These are phyloP conservation scores for Chytriomyces sp. DNA, from an alignment of 192 early-diverging fungal genomes.

Conservation along the genomic window DNA sequence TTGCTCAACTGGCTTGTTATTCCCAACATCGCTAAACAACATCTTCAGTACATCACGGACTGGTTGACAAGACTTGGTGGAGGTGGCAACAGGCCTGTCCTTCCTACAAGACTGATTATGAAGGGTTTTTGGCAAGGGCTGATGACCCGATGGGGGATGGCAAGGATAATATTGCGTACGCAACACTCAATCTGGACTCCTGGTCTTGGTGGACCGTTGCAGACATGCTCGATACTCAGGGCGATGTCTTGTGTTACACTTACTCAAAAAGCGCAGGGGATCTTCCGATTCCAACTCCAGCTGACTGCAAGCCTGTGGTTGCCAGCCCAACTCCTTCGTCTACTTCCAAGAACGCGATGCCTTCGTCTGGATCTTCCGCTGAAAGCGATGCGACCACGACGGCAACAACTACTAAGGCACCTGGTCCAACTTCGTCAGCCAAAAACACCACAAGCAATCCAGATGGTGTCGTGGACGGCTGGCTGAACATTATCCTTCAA, in stretches of 20 bases:
- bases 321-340: background rate
- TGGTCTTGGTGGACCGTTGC: constrained; percentile 1
- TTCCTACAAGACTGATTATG: background rate
- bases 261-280: constrained; percentile 9
- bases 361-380: background rate
- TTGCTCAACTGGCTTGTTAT: background rate
- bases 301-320: background rate
- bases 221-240: constrained; percentile 15
- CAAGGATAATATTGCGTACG: background rate
- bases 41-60: background rate
- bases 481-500: background rate
- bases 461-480: background rate
- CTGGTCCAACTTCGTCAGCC: background rate
- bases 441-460: background rate
- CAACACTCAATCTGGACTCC: background rate
- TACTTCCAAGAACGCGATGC: background rate
- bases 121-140: background rate
- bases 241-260: constrained; percentile 20
- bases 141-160: background rate
- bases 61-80: constrained; percentile 22
- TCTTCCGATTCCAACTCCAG: constrained; percentile 1
- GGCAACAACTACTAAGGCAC: background rate
- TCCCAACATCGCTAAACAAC: background rate
- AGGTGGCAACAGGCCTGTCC: constrained; percentile 13
- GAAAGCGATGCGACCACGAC: background rate